phyloP scores from a whole-genome alignment of 768 basidiomycete species.

The Rhodotorula babjevae region DNA sequence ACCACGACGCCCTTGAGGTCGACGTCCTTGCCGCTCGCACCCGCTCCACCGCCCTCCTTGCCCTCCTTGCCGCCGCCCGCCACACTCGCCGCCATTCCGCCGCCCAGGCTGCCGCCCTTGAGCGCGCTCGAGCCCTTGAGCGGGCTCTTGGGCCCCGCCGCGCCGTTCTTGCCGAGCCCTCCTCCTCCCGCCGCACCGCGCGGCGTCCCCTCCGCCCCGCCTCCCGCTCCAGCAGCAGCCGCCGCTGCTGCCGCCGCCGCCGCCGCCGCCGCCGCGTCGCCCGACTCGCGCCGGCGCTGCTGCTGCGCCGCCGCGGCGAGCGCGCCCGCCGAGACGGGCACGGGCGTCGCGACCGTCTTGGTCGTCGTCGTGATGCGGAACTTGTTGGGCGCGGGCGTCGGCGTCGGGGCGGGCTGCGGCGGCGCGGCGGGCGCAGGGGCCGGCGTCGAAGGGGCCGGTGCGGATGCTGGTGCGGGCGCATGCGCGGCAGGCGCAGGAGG shows the following conservation, averaged over 20 bases:
- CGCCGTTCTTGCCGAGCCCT: neutral
- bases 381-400: neutral
- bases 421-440: too few relatives aligned
- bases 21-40: neutral
- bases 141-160: slow-evolving; percentile 2
- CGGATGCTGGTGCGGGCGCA: too few relatives aligned
- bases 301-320: neutral
- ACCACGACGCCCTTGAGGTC: slow-evolving; percentile 5
- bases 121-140: neutral
- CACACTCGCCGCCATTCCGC: too few relatives aligned
- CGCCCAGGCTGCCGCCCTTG: neutral
- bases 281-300: neutral
- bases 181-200: neutral
- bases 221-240: neutral
- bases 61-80: too few relatives aligned
- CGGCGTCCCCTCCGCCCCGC: neutral
- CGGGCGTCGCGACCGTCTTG: slow-evolving; percentile 16
- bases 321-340: neutral
- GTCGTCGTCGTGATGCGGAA: slow-evolving; percentile 32
- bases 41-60: neutral
- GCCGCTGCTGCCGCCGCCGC: neutral
- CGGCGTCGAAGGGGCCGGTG: too few relatives aligned
- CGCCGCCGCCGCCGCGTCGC: neutral
- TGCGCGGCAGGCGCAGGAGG: too few relatives aligned
- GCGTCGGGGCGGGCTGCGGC: neutral